phyloP scores from a whole-genome alignment of 1,139 yeast species.

The Arxiozyma slooffiae region DNA sequence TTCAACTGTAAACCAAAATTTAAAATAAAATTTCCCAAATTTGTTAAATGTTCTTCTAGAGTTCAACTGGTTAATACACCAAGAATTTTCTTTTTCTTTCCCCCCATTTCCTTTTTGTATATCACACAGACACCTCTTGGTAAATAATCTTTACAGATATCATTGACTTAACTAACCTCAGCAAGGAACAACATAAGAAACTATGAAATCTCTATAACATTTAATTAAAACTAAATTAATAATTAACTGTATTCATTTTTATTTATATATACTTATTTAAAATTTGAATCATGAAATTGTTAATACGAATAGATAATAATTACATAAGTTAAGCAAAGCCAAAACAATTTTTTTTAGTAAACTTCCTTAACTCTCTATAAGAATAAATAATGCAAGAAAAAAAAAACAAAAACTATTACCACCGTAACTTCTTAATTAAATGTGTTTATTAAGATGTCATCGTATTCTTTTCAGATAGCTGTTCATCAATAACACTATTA shows the following conservation, averaged over 20 bases:
- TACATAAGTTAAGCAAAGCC: not conserved
- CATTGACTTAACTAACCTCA: not conserved
- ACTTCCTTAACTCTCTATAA: not conserved
- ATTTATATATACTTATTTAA: not conserved
- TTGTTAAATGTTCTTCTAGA: too few relatives aligned
- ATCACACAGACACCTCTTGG: too few relatives aligned
- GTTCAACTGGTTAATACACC: too few relatives aligned
- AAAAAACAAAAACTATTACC: too few relatives aligned
- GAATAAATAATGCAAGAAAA: constrained; percentile 2
- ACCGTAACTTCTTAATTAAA: not conserved
- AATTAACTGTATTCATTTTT: not conserved
- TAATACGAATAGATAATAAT: constrained; percentile 1
- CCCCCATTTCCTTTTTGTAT: too few relatives aligned
- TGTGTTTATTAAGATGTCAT: not conserved
- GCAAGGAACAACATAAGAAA: too few relatives aligned
- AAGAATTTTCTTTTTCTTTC: too few relatives aligned
- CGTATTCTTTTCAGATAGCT: not conserved
- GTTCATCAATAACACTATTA: constrained; percentile 4
- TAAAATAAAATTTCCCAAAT: too few relatives aligned
- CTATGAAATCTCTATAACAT: not conserved
- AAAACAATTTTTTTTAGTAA: not conserved
- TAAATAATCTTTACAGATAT: too few relatives aligned
- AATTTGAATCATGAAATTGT: too few relatives aligned
- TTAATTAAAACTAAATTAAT: not conserved
- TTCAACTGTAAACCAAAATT: too few relatives aligned